These are phyloP conservation scores for Aspergillus coremiiformis DNA, from an alignment of 495 filamentous ascomycete genomes.

Conservation along the genomic window DNA sequence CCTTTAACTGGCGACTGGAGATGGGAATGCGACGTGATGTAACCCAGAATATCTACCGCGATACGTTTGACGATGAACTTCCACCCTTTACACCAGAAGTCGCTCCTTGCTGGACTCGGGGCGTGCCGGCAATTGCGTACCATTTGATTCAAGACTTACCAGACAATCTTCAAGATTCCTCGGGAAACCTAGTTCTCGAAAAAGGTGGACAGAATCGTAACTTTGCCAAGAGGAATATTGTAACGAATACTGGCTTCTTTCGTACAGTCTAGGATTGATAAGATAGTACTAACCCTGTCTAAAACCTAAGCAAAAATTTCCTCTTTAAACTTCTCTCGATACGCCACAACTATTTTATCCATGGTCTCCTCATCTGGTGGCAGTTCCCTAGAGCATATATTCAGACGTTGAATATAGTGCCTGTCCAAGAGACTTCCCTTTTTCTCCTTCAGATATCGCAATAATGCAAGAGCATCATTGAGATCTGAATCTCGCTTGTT, in stretches of 20 bases:
- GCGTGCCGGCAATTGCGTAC: conserved; percentile 18
- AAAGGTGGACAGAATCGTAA: conserved; percentile 12
- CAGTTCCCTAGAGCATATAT: no score
- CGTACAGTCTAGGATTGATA: conserved; percentile 15
- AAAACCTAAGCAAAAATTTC: not conserved
- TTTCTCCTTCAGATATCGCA: no score
- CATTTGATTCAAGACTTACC: conserved; percentile 15
- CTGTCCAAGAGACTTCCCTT: no score
- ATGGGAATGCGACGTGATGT: conserved; percentile 16
- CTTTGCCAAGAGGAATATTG: conserved; percentile 27
- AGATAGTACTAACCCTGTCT: no score
- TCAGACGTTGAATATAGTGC: no score
- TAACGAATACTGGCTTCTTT: conserved; percentile 26
- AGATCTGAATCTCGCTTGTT: no score
- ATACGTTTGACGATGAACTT: conserved; percentile 3
- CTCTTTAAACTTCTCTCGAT: not conserved
- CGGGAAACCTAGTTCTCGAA: conserved; percentile 23
- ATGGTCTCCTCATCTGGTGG: no score
- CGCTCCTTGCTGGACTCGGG: conserved; percentile 17
- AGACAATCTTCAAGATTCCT: conserved; percentile 5
- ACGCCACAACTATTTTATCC: no score
- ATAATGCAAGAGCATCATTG: no score
- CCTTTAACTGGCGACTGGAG: conserved; percentile 23
- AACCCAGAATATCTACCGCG: conserved; percentile 4
- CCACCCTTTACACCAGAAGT: conserved; percentile 19